Evolutionary conservation across 257 asterid genomes (phyloP).

Genomic region (Forsythia suspensa): DNA sequence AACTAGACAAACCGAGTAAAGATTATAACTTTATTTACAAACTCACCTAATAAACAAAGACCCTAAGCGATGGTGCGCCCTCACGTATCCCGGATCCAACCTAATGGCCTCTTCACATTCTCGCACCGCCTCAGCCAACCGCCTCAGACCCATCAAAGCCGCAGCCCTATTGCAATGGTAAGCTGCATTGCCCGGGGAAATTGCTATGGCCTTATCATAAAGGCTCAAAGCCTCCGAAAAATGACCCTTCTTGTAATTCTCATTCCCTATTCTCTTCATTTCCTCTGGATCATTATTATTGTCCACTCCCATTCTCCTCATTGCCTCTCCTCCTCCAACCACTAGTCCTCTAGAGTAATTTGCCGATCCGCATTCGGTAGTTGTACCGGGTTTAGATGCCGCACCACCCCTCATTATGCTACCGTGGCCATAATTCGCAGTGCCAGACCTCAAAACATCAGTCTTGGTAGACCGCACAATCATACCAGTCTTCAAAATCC

Average conservation of each 20-base stretch:
- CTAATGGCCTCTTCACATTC: slow-evolving; percentile 89
- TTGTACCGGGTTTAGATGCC: slow-evolving; percentile 21
- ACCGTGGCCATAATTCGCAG: slow-evolving; percentile 66
- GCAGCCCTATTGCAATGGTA: slow-evolving; percentile 81
- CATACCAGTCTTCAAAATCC: slow-evolving; percentile 56
- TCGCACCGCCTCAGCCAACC: slow-evolving; percentile 61
- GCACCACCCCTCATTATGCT: slow-evolving; percentile 62
- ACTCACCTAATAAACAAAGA: slow-evolving; percentile 80
- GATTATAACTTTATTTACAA: slow-evolving; percentile 19
- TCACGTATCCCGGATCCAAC: slow-evolving; percentile 78
- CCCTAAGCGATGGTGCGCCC: slow-evolving; percentile 92
- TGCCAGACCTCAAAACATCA: slow-evolving; percentile 57
- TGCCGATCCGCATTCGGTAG: not conserved
- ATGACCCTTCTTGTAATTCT: slow-evolving; percentile 59
- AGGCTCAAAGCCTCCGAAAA: slow-evolving; percentile 65
- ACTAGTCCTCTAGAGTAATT: not conserved
- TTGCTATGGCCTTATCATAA: slow-evolving; percentile 75
- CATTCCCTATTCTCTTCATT: slow-evolving; percentile 77
- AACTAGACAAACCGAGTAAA: not conserved
- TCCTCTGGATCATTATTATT: slow-evolving; percentile 70
- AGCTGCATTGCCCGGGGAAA: slow-evolving; percentile 67
- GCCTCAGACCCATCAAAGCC: slow-evolving; percentile 67
- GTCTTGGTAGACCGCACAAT: slow-evolving; percentile 43
- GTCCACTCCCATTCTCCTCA: slow-evolving; percentile 31
- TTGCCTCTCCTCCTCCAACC: slow-evolving; percentile 24